Evolutionary conservation across 208 protist genomes (phyloP), one percentile per base, ranked within the genome.

Genomic region (Trypanosoma congolense): DNA sequence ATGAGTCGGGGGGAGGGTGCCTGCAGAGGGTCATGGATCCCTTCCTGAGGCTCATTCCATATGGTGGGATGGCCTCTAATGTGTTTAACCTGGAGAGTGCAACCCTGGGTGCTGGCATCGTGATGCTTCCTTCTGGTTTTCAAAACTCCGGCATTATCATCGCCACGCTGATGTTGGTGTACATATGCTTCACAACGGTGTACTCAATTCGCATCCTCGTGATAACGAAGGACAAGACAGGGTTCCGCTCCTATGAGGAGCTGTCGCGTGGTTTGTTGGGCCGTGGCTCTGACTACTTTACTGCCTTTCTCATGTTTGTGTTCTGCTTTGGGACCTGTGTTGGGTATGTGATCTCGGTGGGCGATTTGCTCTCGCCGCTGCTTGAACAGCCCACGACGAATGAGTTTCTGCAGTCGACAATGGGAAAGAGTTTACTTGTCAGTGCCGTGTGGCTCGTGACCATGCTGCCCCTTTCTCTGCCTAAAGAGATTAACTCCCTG

Each of bases 401-500:
- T 30, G 49, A 51, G 16, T 91, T 77, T 29, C 53, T 87, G 3
- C 57, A 72, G 53, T 75, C 73, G 3, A 25, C 10, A 1, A 71
- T 44, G 22, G 75, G 77, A 29, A 60, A n/a, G 42, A 77, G 80
- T 35, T n/a, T 86, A 4, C 47, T 88, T 8, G 65, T 65, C 6
- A 36, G 36, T 4, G 65, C 77, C n/a, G 60, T 87, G 25, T 92
- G 80, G 75, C 24, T 83, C 19, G 70, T 87, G 25, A 70, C 56
- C 45, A 87, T 90, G 85, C 60, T 89, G 33, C 68, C 87, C 19
- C 55, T 90, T 54, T 90, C 80, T 21, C 69, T 91, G 36, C 83
- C 83, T 29, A 90, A 90, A 80, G 52, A 85, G 55, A 90, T 94
- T 64, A 94, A 92, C 70, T 86, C 87, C 19, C 74, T 94, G 16